Conservation (phyloP, 2,329 filamentous ascomycete species). For the Teratosphaeria gauchensis region DNA sequence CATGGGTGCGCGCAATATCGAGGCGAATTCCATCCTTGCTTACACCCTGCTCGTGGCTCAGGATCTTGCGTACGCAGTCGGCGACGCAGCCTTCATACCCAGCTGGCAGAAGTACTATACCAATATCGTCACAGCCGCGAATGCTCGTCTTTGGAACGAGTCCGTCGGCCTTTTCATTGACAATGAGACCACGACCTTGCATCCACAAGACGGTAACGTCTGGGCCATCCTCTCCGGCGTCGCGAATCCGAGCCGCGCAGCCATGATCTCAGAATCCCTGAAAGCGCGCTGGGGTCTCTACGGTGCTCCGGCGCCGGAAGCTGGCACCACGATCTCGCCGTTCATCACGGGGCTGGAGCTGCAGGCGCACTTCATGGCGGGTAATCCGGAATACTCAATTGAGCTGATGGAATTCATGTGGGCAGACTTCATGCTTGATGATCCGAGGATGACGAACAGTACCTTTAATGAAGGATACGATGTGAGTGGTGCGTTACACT, state of each 20-base stretch:
- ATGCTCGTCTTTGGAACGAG: constrained; percentile 28
- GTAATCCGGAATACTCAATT: constrained; percentile 30
- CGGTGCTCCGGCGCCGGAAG: constrained; percentile 40
- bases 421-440: constrained; percentile 44
- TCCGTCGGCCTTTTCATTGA: constrained; percentile 26
- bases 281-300: constrained; percentile 30
- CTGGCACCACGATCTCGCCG: constrained; percentile 37
- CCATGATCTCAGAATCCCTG: constrained; percentile 27
- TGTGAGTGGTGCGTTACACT: constrained; percentile 37
- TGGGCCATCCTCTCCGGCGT: constrained; percentile 34
- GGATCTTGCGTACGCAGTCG: constrained; percentile 40
- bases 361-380: constrained; percentile 35
- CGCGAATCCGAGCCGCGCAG: constrained; percentile 23
- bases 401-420: constrained; percentile 40
- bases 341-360: constrained; percentile 41
- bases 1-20: constrained; percentile 41
- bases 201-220: constrained; percentile 38
- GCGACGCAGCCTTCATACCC: constrained; percentile 28
- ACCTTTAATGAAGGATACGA: constrained; percentile 45
- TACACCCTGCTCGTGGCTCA: constrained; percentile 45
- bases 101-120: constrained; percentile 28
- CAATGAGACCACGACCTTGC: constrained; percentile 32
- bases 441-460: constrained; percentile 44
- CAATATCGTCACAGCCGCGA: constrained; percentile 41
- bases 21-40: constrained; percentile 34